phyloP scores from a whole-genome alignment of 257 asterid species.

The Catharanthus roseus region DNA sequence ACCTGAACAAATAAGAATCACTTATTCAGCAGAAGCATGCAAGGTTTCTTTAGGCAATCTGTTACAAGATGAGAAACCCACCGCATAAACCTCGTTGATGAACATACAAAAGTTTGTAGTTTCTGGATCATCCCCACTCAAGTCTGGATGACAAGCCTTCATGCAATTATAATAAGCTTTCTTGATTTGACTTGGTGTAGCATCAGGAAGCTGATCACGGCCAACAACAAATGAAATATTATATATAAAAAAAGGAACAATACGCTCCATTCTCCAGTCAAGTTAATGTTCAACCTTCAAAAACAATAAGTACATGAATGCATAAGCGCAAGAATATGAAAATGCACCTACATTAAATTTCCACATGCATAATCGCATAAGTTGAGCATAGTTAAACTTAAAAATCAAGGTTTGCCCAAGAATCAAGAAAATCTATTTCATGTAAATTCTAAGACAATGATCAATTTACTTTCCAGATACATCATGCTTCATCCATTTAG shows the following conservation, averaged over 20 bases:
- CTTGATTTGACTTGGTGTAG: slow-evolving; percentile 86
- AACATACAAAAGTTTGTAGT: slow-evolving; percentile 91
- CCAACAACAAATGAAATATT: neutral
- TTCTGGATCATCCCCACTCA: slow-evolving; percentile 89
- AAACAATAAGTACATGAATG: too few species aligned
- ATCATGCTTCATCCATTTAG: neutral
- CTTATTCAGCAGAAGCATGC: slow-evolving; percentile 13
- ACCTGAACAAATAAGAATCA: slow-evolving; percentile 45
- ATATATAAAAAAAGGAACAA: neutral
- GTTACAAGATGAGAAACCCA: slow-evolving; percentile 29
- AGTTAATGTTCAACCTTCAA: neutral
- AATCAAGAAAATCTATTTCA: neutral
- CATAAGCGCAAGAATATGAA: neutral
- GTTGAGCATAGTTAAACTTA: neutral
- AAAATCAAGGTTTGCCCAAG: neutral
- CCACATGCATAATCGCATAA: neutral
- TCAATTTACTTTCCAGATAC: neutral
- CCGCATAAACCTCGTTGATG: slow-evolving; percentile 85
- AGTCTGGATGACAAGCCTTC: slow-evolving; percentile 98
- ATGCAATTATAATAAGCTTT: slow-evolving; percentile 96
- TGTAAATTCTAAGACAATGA: neutral
- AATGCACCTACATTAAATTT: neutral
- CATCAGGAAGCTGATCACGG: slow-evolving; percentile 70
- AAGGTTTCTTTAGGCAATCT: slow-evolving; percentile 1
- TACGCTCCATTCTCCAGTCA: neutral